These are phyloP conservation scores for Anthostomella pinea DNA, from an alignment of 2,329 filamentous ascomycete species.

Conservation along the genomic window DNA sequence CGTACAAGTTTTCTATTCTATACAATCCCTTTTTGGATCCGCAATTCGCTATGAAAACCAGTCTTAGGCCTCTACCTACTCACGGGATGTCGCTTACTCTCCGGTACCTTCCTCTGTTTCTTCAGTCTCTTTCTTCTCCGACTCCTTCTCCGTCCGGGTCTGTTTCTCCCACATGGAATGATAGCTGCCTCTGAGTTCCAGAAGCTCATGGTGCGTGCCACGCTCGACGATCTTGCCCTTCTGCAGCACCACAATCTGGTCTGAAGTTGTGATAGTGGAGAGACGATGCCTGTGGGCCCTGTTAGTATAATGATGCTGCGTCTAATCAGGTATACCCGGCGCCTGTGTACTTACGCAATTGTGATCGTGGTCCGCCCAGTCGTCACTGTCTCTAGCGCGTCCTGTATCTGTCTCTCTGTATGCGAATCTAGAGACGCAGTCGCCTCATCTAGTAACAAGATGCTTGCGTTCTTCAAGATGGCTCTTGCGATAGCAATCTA, in stretches of 20 bases:
- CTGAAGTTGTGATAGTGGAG: constrained; percentile 55
- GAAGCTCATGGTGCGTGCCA: constrained; percentile 47
- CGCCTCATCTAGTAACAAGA: constrained; percentile 69
- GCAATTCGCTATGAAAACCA: too few relatives aligned
- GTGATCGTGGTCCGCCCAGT: constrained; percentile 51
- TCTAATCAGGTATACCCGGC: neutral
- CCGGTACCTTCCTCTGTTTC: too few relatives aligned
- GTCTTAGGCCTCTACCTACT: too few relatives aligned
- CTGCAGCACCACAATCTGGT: constrained; percentile 53
- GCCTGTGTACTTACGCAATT: constrained; percentile 45
- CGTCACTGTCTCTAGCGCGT: constrained; percentile 47
- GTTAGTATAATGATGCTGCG: neutral
- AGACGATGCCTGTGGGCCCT: constrained; percentile 45
- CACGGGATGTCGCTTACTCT: too few relatives aligned
- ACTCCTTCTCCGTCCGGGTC: constrained; percentile 40
- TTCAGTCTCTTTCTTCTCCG: constrained; percentile 14
- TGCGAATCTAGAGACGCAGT: constrained; percentile 67
- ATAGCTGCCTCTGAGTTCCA: constrained; percentile 46
- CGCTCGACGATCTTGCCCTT: constrained; percentile 49
- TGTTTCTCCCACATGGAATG: constrained; percentile 53
- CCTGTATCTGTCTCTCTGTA: constrained; percentile 57
- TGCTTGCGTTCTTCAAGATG: constrained; percentile 65
- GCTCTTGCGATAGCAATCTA: constrained; percentile 59
- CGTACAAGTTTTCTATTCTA: too few relatives aligned
- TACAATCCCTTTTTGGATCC: too few relatives aligned